Percentiles rank a stretch among this genome's conserved stretches.
phyloP scores from a whole-genome alignment of 257 asterid genomes.

The Euphrasia confusa region DNA sequence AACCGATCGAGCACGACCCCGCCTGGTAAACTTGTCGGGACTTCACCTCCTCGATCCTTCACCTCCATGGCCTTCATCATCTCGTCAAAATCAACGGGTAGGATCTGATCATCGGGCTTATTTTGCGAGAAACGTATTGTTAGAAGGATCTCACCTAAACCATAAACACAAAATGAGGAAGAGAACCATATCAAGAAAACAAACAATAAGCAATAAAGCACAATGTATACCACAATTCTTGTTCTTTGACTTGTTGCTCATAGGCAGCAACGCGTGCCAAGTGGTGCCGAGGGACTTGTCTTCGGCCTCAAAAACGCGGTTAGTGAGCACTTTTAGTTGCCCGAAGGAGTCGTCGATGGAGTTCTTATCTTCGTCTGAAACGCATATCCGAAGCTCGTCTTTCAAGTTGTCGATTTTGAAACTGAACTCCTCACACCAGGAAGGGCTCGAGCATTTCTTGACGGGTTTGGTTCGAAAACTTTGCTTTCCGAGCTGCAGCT shows the following conservation, averaged over 20 bases:
- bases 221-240: constrained; percentile 71
- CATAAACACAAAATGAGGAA: constrained; percentile 18
- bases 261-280: constrained; percentile 86
- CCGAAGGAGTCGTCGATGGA: constrained; percentile 93
- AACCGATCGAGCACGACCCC: constrained; percentile 74
- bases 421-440: constrained; percentile 91
- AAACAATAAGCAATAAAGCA: constrained; percentile 10
- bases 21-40: constrained; percentile 63
- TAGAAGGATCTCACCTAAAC: constrained; percentile 81
- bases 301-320: constrained; percentile 62
- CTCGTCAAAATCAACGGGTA: constrained; percentile 60
- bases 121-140: constrained; percentile 69
- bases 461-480: constrained; percentile 70
- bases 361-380: constrained; percentile 85
- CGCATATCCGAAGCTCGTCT: constrained; percentile 70
- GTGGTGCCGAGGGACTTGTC: constrained; percentile 84
- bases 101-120: constrained; percentile 46
- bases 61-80: constrained; percentile 57
- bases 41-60: constrained; percentile 60
- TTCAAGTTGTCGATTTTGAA: constrained; percentile 78
- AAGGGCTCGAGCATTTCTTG: constrained; percentile 79
- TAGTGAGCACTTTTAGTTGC: constrained; percentile 57
- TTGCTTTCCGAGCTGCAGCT: constrained; percentile 78
- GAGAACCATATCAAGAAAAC: constrained; percentile 16
- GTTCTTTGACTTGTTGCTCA: constrained; percentile 67